phyloP scores from a whole-genome alignment of 345 rosid species.

The Orychophragmus violaceus region DNA sequence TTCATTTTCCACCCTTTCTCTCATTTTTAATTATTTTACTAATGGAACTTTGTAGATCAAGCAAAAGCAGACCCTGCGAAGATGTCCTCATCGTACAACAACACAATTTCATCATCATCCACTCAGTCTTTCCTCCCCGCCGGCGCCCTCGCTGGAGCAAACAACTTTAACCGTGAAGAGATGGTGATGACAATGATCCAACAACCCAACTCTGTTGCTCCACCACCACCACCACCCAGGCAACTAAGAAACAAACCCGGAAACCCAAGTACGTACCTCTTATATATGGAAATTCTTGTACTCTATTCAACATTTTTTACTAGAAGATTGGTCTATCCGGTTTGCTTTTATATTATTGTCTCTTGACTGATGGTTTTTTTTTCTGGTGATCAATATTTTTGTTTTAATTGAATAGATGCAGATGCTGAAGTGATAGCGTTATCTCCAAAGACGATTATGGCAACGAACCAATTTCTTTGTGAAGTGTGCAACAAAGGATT shows the following conservation, averaged over 20 bases:
- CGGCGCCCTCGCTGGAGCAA: not conserved
- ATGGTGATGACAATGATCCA: constrained; percentile 12
- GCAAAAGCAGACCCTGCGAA: constrained; percentile 10
- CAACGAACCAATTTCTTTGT: constrained; percentile 71
- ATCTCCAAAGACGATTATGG: constrained; percentile 78
- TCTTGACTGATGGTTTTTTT: not conserved
- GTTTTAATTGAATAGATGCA: constrained; percentile 44
- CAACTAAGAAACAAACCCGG: constrained; percentile 74
- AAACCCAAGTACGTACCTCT: constrained; percentile 54
- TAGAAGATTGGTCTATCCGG: not conserved
- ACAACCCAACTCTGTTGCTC: constrained; percentile 34
- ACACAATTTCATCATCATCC: constrained; percentile 19
- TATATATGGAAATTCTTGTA: not conserved
- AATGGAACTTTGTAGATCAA: constrained; percentile 26
- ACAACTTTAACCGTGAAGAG: constrained; percentile 19
- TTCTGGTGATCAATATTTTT: not conserved
- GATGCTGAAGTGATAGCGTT: constrained; percentile 82
- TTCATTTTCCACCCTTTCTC: constrained; percentile 21
- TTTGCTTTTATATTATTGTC: not conserved
- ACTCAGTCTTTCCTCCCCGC: constrained; percentile 21
- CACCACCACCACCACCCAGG: constrained; percentile 53
- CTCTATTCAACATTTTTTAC: not conserved
- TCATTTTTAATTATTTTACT: constrained; percentile 9
- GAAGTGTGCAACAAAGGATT: constrained; percentile 87
- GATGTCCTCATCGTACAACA: constrained; percentile 29